Evolutionary conservation across 2,329 filamentous ascomycete species (phyloP).

Genomic region (Colletotrichum sp.): DNA sequence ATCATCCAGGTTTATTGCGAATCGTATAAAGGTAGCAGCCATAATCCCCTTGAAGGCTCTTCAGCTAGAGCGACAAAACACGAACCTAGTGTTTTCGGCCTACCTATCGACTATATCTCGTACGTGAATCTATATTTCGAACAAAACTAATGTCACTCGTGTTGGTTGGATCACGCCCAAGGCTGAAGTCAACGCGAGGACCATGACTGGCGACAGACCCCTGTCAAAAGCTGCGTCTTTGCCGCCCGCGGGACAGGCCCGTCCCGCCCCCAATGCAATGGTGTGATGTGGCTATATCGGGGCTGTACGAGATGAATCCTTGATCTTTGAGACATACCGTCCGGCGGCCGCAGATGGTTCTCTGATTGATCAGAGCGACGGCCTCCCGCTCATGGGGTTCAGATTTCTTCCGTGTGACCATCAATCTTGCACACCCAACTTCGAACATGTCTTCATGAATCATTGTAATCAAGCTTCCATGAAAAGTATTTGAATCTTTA

Average conservation of each 20-base stretch:
- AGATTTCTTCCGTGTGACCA: neutral
- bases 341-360: neutral
- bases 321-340: neutral
- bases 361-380: neutral
- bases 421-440: neutral
- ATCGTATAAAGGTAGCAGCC: no score
- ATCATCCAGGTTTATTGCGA: no score
- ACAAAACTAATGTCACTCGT: no score
- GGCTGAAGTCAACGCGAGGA: no score
- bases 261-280: neutral
- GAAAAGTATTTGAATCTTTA: fast-evolving
- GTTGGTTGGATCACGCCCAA: no score
- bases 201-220: neutral
- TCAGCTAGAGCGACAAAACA: no score
- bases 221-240: neutral
- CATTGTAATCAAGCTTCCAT: neutral
- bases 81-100: no score
- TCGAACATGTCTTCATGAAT: neutral
- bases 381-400: neutral
- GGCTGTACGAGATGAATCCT: neutral
- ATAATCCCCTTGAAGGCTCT: no score
- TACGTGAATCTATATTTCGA: no score
- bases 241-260: neutral
- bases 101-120: no score
- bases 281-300: neutral